Percentiles rank a stretch among this genome's conserved stretches.
Conservation (phyloP, 1,284 basidiomycete genomes). For the Cutaneotrichosporon arboriforme region DNA sequence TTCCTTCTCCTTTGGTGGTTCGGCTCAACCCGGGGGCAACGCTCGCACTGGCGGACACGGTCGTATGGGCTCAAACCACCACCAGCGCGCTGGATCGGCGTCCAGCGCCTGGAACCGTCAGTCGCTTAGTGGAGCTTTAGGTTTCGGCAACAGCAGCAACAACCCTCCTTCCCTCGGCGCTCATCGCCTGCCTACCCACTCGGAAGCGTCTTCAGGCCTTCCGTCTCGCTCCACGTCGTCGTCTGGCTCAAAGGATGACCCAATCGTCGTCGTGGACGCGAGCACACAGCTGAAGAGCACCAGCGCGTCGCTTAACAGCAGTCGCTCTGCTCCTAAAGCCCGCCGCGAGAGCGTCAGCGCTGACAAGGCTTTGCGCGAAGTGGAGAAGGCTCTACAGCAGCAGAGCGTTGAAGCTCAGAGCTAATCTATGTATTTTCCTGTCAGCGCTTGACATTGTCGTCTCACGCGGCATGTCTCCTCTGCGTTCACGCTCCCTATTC, state of each 20-base stretch:
- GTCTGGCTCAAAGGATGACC: constrained; percentile 20
- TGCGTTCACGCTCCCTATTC: no score
- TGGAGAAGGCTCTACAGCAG: constrained; percentile 64
- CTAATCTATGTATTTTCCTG: no score
- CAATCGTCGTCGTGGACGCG: constrained; percentile 28
- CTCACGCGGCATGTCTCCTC: no score
- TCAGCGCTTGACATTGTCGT: no score
- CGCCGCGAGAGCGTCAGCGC: constrained; percentile 51
- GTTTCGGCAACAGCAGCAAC: constrained; percentile 15
- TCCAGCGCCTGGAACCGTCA: constrained; percentile 32
- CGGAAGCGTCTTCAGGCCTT: constrained; percentile 27
- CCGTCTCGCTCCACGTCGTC: constrained; percentile 24
- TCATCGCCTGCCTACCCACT: constrained; percentile 36
- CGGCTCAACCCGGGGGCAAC: constrained; percentile 6
- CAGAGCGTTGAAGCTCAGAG: constrained; percentile 26
- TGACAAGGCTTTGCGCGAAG: constrained; percentile 61
- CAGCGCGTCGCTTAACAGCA: constrained; percentile 7
- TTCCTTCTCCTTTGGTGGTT: constrained; percentile 17
- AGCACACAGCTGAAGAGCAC: constrained; percentile 16
- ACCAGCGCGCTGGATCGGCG: constrained; percentile 30
- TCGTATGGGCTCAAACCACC: constrained; percentile 16
- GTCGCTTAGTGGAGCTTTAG: constrained; percentile 25
- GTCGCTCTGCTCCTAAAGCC: constrained; percentile 5
- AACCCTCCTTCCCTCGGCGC: constrained; percentile 20
- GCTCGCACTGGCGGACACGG: constrained; percentile 6